These are phyloP conservation scores for Umbelopsis sp. DNA, from an alignment of 192 early-diverging fungal species.

Conservation along the genomic window DNA sequence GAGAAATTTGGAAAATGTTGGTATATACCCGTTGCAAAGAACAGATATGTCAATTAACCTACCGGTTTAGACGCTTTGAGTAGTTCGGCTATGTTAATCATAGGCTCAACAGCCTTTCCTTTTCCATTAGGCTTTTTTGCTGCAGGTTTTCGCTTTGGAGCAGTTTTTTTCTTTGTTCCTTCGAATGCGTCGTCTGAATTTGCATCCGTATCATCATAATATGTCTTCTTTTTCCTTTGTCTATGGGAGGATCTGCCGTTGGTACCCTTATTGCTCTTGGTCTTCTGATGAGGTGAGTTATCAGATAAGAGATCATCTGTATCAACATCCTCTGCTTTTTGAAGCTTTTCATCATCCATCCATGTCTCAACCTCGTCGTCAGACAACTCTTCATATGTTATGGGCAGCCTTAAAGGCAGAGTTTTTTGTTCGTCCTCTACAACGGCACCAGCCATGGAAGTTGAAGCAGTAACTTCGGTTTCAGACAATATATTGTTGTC, in stretches of 20 bases:
- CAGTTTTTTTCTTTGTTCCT: slow-evolving; percentile 8
- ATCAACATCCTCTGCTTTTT: slow-evolving; percentile 5
- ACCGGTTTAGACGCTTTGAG: slow-evolving; percentile 11
- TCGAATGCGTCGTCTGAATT: slow-evolving; percentile 23
- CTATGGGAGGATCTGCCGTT: not conserved
- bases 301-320: not conserved
- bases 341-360: slow-evolving; percentile 9
- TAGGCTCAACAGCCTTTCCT: slow-evolving; percentile 7
- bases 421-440: slow-evolving; percentile 1
- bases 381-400: slow-evolving; percentile 22
- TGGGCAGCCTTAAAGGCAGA: not conserved
- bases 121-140: slow-evolving; percentile 24
- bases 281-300: not conserved
- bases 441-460: not conserved
- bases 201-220: slow-evolving; percentile 16
- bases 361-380: slow-evolving; percentile 10
- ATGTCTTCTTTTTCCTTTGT: slow-evolving; percentile 5
- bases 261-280: not conserved
- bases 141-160: slow-evolving; percentile 19
- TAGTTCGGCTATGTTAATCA: not conserved
- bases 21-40: not conserved
- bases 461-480: slow-evolving; percentile 5
- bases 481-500: slow-evolving; percentile 8
- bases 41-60: not conserved
- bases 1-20: not conserved